phyloP scores from a whole-genome alignment of 179 eudicot genomes.

The Patellifolia procumbens region DNA sequence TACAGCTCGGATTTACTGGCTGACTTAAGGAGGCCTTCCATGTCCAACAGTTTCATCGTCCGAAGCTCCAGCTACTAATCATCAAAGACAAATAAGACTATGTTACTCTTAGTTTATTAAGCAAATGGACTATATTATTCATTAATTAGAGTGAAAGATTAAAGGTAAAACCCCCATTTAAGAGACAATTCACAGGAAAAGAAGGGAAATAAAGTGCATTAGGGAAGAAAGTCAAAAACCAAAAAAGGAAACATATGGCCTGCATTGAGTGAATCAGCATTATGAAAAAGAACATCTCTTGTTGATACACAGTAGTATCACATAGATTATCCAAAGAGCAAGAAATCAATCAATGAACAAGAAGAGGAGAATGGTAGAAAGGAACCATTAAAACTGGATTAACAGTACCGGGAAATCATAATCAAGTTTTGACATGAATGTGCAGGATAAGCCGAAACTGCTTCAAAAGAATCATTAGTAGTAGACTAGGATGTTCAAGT shows the following conservation, averaged over 20 bases:
- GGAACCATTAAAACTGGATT: not conserved
- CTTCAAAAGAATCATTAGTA: not conserved
- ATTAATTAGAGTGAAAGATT: not conserved
- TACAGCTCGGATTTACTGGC: too few species aligned
- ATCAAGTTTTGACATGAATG: not conserved
- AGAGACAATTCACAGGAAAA: constrained; percentile 3
- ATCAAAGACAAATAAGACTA: not conserved
- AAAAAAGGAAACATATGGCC: constrained; percentile 3
- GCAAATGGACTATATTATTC: not conserved
- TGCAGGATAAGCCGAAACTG: constrained; percentile 2
- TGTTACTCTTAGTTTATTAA: constrained; percentile 12
- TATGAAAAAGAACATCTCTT: not conserved
- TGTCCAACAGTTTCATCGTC: constrained; percentile 27
- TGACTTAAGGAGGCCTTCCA: constrained; percentile 36
- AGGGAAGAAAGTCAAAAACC: constrained; percentile 1
- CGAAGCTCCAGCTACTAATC: constrained; percentile 31
- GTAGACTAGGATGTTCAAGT: constrained; percentile 5
- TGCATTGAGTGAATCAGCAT: constrained; percentile 8
- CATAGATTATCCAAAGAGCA: not conserved
- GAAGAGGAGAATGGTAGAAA: not conserved
- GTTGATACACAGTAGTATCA: not conserved
- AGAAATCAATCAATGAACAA: not conserved
- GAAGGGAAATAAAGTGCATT: not conserved
- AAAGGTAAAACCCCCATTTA: constrained; percentile 4
- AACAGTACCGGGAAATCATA: not conserved